These are phyloP conservation scores for Camelina sativa DNA, from an alignment of 345 rosid species.

Conservation along the genomic window DNA sequence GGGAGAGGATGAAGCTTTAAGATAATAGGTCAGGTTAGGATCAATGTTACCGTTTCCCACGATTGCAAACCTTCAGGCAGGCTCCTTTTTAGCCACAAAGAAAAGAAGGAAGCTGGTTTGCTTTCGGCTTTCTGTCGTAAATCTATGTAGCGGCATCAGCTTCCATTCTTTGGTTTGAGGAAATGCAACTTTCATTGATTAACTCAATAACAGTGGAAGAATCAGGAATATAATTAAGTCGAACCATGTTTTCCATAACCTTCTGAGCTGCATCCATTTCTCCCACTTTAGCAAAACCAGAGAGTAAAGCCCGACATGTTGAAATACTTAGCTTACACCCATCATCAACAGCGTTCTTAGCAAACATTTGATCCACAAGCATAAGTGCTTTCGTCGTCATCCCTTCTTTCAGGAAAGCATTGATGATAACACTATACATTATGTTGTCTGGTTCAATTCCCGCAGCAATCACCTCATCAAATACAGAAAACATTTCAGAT, in stretches of 20 bases:
- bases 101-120: not conserved
- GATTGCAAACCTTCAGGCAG: not conserved
- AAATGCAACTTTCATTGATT: constrained; percentile 30
- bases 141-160: constrained; percentile 41
- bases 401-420: constrained; percentile 62
- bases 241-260: constrained; percentile 57
- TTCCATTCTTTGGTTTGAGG: constrained; percentile 32
- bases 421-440: constrained; percentile 55
- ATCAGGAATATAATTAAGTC: constrained; percentile 56
- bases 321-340: constrained; percentile 54
- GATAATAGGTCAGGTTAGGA: not conserved
- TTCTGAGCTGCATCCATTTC: constrained; percentile 54
- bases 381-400: constrained; percentile 49
- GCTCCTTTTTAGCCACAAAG: constrained; percentile 4
- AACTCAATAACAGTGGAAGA: constrained; percentile 45
- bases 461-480: constrained; percentile 61
- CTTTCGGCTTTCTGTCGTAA: constrained; percentile 7
- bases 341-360: constrained; percentile 50
- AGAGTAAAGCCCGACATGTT: constrained; percentile 55
- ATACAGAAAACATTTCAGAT: constrained; percentile 56
- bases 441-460: constrained; percentile 71
- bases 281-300: constrained; percentile 54
- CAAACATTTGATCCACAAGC: constrained; percentile 57
- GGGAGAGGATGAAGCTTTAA: not conserved
- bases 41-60: constrained; percentile 12